Evolutionary conservation across 2,329 filamentous ascomycete genomes (phyloP).

Genomic region (Fusarium praegraminearum): DNA sequence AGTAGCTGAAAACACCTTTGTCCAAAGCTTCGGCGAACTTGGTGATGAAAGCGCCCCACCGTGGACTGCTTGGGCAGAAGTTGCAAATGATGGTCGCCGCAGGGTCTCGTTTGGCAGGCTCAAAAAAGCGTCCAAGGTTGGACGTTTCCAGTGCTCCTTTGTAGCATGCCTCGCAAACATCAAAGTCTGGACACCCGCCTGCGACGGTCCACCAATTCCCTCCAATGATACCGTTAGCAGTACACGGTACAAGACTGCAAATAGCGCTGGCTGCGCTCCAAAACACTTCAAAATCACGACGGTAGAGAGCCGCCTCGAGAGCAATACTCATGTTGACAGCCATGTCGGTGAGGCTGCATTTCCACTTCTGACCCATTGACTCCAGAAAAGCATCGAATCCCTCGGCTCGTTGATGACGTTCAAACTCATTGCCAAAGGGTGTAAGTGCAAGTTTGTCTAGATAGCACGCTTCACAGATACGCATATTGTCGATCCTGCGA

Average conservation of each 20-base stretch:
- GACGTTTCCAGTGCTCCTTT: slow-evolving; percentile 47
- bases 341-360: slow-evolving; percentile 44
- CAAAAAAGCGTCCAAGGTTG: slow-evolving; percentile 48
- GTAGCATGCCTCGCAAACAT: slow-evolving; percentile 53
- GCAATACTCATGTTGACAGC: slow-evolving; percentile 44
- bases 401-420: slow-evolving; percentile 21
- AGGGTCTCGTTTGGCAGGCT: slow-evolving; percentile 33
- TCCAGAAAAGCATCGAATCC: slow-evolving; percentile 45
- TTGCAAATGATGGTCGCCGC: slow-evolving; percentile 47
- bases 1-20: slow-evolving; percentile 50
- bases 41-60: slow-evolving; percentile 45
- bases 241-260: slow-evolving; percentile 45
- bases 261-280: slow-evolving; percentile 43
- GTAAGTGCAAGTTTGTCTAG: slow-evolving; percentile 52
- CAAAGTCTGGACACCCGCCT: slow-evolving; percentile 40
- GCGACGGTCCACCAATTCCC: slow-evolving; percentile 53
- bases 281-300: slow-evolving; percentile 48
- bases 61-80: slow-evolving; percentile 45
- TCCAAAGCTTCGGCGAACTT: slow-evolving; percentile 50
- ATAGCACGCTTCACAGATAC: slow-evolving; percentile 53
- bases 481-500: slow-evolving; percentile 43
- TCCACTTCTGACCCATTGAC: slow-evolving; percentile 38
- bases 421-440: slow-evolving; percentile 47
- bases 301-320: slow-evolving; percentile 44
- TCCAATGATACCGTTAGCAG: slow-evolving; percentile 44